These are phyloP conservation scores for Dipteronia sinensis DNA, from an alignment of 345 rosid genomes.

Conservation along the genomic window DNA sequence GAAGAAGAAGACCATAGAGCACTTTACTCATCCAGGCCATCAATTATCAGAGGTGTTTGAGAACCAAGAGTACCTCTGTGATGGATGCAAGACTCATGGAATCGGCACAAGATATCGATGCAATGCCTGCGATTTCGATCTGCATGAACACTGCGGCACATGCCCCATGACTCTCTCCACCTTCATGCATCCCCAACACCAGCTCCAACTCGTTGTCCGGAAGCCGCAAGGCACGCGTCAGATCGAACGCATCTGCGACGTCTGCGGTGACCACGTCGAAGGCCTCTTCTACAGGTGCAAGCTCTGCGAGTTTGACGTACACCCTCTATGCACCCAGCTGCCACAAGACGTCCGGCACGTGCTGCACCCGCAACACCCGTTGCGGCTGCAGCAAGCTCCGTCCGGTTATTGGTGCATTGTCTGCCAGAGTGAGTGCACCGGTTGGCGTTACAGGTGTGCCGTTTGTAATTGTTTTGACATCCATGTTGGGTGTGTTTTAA, in stretches of 20 bases:
- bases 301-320: constrained; percentile 42
- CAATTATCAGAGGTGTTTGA: constrained; percentile 25
- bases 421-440: constrained; percentile 29
- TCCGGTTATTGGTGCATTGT: constrained; percentile 30
- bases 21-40: constrained; percentile 37
- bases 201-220: constrained; percentile 29
- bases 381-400: constrained; percentile 27
- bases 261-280: constrained; percentile 34
- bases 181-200: constrained; percentile 38
- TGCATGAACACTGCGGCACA: constrained; percentile 45
- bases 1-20: constrained; percentile 7
- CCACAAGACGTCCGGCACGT: constrained; percentile 31
- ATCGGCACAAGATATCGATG: constrained; percentile 31
- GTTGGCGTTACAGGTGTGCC: constrained; percentile 46
- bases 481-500: constrained; percentile 40
- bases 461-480: constrained; percentile 31
- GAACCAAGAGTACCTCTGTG: constrained; percentile 32
- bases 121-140: constrained; percentile 34
- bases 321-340: constrained; percentile 39
- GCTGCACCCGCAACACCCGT: constrained; percentile 36
- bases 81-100: constrained; percentile 41
- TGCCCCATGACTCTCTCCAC: constrained; percentile 34
- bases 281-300: constrained; percentile 44
- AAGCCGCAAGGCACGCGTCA: constrained; percentile 25
- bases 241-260: constrained; percentile 29